Evolutionary conservation across 2,329 filamentous ascomycete genomes (phyloP).

Genomic region (Aspergillus brasiliensis): DNA sequence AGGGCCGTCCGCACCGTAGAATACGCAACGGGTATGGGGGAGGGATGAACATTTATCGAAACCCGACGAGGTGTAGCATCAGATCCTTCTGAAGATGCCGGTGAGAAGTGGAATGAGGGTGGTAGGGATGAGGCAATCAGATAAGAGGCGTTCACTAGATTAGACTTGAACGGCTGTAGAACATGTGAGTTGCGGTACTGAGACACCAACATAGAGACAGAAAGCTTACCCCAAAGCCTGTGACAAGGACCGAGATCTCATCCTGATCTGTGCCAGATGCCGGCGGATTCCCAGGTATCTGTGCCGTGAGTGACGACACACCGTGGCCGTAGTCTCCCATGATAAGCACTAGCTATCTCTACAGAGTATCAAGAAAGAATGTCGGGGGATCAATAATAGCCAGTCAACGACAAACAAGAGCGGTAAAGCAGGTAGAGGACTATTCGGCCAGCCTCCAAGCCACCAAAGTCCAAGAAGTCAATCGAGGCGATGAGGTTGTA

Average conservation of each 20-base stretch:
- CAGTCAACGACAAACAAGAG: not conserved
- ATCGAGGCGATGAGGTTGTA: not conserved
- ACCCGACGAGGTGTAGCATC: slow-evolving; percentile 33
- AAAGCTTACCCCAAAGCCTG: slow-evolving; percentile 24
- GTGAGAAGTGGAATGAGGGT: slow-evolving; percentile 56
- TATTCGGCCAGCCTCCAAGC: not conserved
- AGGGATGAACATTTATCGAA: slow-evolving; percentile 57
- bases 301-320: slow-evolving; percentile 11
- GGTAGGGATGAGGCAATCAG: slow-evolving; percentile 74
- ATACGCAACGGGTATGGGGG: slow-evolving; percentile 73
- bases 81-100: slow-evolving; percentile 16
- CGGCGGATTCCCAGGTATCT: slow-evolving; percentile 14
- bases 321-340: slow-evolving; percentile 35
- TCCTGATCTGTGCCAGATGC: slow-evolving; percentile 18
- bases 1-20: slow-evolving; percentile 63
- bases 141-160: slow-evolving; percentile 77
- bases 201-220: not conserved
- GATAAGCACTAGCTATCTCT: not conserved
- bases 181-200: not conserved
- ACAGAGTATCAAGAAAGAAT: not conserved
- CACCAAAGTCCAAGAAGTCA: not conserved
- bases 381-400: not conserved
- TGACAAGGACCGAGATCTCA: slow-evolving; percentile 31
- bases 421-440: too few relatives aligned
- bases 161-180: slow-evolving; percentile 71